phyloP scores from a whole-genome alignment of 1,284 basidiomycete species.

The Apiotrichum porosum region DNA sequence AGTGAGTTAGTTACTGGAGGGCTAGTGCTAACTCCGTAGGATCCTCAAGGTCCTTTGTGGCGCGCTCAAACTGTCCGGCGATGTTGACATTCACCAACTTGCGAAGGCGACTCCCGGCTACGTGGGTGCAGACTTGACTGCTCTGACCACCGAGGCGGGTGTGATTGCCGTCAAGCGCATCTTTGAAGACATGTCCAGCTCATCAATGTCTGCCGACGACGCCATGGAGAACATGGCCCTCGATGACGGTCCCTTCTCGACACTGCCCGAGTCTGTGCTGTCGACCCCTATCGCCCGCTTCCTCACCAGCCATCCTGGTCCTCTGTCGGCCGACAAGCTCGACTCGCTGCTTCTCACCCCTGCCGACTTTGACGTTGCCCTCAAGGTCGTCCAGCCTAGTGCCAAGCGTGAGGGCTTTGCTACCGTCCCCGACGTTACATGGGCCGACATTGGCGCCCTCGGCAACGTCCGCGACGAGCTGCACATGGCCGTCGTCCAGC shows the following conservation, averaged over 20 bases:
- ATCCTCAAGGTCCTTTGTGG: constrained; percentile 64
- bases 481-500: constrained; percentile 95
- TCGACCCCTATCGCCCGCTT: constrained; percentile 78
- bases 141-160: constrained; percentile 87
- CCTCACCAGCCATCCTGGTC: constrained; percentile 71
- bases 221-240: constrained; percentile 25
- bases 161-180: constrained; percentile 95
- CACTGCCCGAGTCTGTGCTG: constrained; percentile 49
- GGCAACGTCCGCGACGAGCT: constrained; percentile 81
- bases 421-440: constrained; percentile 90
- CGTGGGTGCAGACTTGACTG: constrained; percentile 89
- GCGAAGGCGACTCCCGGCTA: constrained; percentile 95
- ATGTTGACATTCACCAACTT: constrained; percentile 51
- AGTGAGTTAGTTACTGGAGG: constrained; percentile 45
- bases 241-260: constrained; percentile 35
- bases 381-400: constrained; percentile 85
- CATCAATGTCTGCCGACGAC: constrained; percentile 43
- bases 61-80: constrained; percentile 31
- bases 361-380: constrained; percentile 70
- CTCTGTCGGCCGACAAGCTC: constrained; percentile 72
- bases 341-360: constrained; percentile 72
- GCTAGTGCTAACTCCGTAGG: constrained; percentile 2
- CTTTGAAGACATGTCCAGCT: constrained; percentile 64
- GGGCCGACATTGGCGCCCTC: constrained; percentile 92
- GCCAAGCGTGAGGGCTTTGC: constrained; percentile 97